These are phyloP conservation scores for Chiua virens DNA, from an alignment of 768 basidiomycete species.

Conservation along the genomic window DNA sequence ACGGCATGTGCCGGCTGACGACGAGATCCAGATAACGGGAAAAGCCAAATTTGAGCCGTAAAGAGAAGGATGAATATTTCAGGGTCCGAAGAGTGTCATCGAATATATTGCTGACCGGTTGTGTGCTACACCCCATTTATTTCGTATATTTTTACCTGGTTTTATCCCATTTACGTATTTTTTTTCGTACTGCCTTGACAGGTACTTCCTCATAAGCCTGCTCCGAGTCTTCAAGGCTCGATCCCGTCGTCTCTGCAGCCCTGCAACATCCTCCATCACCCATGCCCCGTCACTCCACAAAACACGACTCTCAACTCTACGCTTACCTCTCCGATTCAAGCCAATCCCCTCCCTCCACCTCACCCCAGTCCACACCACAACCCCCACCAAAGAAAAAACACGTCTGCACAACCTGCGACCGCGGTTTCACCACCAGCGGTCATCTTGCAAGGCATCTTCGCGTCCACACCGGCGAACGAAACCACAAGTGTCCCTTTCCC, in stretches of 20 bases:
- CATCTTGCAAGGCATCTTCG: conserved; percentile 87
- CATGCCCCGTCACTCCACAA: conserved; percentile 33
- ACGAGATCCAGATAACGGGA: conserved; percentile 32
- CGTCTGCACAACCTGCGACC: conserved; percentile 69
- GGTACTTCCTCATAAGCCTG: conserved; percentile 34
- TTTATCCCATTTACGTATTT: conserved; percentile 33
- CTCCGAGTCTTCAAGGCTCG: conserved; percentile 25
- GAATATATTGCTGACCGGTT: conserved; percentile 24
- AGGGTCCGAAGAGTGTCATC: conserved; percentile 33
- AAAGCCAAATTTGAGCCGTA: conserved; percentile 36
- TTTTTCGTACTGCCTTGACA: conserved; percentile 37
- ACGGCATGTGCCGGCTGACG: conserved; percentile 31
- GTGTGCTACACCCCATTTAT: conserved; percentile 23
- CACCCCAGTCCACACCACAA: background rate
- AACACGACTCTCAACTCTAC: conserved; percentile 25
- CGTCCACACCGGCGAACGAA: conserved; percentile 89
- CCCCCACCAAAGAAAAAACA: conserved; percentile 41
- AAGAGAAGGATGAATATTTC: conserved; percentile 29
- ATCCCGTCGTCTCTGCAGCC: conserved; percentile 29
- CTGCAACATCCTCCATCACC: conserved; percentile 17
- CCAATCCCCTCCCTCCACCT: conserved; percentile 19
- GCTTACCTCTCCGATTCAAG: conserved; percentile 28
- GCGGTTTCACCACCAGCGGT: conserved; percentile 85
- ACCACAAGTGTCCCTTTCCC: conserved; percentile 94
- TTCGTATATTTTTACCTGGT: conserved; percentile 22